Evolutionary conservation across 2,329 filamentous ascomycete genomes (phyloP).

Genomic region (Phialocephala sp.): DNA sequence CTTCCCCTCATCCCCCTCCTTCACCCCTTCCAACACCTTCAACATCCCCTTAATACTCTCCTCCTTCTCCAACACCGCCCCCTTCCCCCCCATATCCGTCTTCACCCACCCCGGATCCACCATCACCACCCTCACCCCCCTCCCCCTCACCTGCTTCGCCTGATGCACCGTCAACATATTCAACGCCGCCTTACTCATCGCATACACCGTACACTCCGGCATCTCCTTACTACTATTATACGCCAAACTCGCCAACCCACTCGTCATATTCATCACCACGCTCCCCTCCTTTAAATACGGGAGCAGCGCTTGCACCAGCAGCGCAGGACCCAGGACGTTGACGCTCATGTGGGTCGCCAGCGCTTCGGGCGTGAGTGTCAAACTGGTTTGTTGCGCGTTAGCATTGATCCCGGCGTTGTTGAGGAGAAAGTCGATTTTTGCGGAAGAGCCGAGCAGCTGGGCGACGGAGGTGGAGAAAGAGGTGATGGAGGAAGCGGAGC

Average conservation of each 20-base stretch:
- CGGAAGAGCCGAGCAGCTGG: constrained; percentile 37
- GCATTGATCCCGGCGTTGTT: constrained; percentile 51
- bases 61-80: constrained; percentile 17
- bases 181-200: constrained; percentile 31
- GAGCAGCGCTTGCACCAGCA: constrained; percentile 48
- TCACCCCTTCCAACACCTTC: constrained; percentile 7
- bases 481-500: constrained; percentile 44
- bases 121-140: constrained; percentile 12
- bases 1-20: constrained; percentile 1
- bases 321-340: constrained; percentile 55
- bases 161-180: constrained; percentile 31
- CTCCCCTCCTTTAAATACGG: constrained; percentile 16
- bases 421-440: constrained; percentile 49
- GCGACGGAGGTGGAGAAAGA: constrained; percentile 44
- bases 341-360: constrained; percentile 49
- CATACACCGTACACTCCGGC: constrained; percentile 20
- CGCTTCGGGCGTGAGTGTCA: constrained; percentile 46
- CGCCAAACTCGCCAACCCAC: constrained; percentile 12
- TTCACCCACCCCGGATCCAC: constrained; percentile 25
- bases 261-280: constrained; percentile 33
- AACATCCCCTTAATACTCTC: constrained; percentile 22
- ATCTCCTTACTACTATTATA: constrained; percentile 12
- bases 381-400: constrained; percentile 44
- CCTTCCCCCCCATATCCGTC: constrained; percentile 23
- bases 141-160: constrained; percentile 10